Evolutionary conservation across 1,284 basidiomycete species (phyloP).

Genomic region (Apiotrichum siamense): DNA sequence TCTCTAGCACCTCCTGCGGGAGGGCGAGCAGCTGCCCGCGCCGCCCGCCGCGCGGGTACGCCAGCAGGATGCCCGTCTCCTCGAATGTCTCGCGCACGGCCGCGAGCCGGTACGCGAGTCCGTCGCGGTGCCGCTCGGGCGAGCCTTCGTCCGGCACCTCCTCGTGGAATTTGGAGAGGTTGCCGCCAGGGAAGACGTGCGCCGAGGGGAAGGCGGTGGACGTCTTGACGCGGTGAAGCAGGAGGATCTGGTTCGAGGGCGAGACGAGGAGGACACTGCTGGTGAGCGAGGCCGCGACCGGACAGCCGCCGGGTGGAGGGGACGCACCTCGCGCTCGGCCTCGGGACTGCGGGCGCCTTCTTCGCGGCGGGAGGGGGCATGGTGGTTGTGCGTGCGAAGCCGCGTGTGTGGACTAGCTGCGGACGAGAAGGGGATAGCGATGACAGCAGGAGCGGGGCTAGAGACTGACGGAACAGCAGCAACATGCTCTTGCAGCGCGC

Average conservation of each 20-base stretch:
- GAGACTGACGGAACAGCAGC: no score
- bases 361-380: background rate
- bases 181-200: constrained; percentile 12
- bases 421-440: no score
- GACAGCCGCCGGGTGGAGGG: no score
- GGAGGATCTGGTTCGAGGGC: constrained; percentile 13
- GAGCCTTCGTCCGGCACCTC: background rate
- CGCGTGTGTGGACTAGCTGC: no score
- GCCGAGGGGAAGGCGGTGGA: constrained; percentile 6
- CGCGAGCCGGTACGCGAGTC: constrained; percentile 8
- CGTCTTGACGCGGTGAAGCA: constrained; percentile 14
- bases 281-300: background rate
- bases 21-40: background rate
- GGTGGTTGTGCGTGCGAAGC: background rate
- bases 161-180: constrained; percentile 1
- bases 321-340: constrained; percentile 1
- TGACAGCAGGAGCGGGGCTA: no score
- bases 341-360: background rate
- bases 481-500: no score
- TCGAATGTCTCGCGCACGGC: constrained; percentile 13
- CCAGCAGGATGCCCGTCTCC: constrained; percentile 10
- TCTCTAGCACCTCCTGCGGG: background rate
- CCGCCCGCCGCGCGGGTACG: background rate
- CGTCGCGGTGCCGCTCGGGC: constrained; percentile 9
- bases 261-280: constrained; percentile 12